Base-by-base conservation (phyloP, 768 basidiomycete species). In the Phanerochaete carnosa region DNA sequence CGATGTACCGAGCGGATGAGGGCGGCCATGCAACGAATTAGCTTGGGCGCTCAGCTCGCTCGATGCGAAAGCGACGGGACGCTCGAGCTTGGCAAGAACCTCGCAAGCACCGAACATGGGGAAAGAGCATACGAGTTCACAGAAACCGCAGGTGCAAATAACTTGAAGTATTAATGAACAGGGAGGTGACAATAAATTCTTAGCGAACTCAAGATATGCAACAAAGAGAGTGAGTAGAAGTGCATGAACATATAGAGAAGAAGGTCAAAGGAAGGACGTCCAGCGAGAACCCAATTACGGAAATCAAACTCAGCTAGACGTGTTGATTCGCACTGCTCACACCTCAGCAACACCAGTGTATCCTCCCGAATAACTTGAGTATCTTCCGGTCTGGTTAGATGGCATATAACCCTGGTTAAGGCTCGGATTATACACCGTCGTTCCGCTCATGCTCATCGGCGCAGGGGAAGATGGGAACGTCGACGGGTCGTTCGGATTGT, bases 341-440 rank as follows among this genome's bases (percentile, higher is more conserved):
- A 62, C 55, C 60, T 62, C 60, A 19, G 60, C 46, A 9, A 52
- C 60, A 32, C 60, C 60, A 30, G 30, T 62, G 45, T 62, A 62
- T 26, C 54, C 54, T 9, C 55, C 60, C 6, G 46, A 26, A 23
- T 25, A 37, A 16, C 43, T 32, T 1, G 54, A 25, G n/a, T 39
- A 45, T 25, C 33, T 30, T 46, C 22, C 53, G 22, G 16, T 12
- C 28, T 23, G 23, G 22, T 30, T 26, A 16, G 54, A 29, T 22
- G 53, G 22, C 25, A 30, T 28, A 7, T 39, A 51, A 3, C 56
- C 56, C 16, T 9, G 22, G 35, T 39, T 39, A 13, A 28, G 30
- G 32, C 49, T 59, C 35, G 57, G 47, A 35, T 37, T 37, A 26
- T 59, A 50, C 23, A 53, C 26, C 28, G 45, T 50, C n/a, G 35